A percentile compares a stretch with the other conserved stretches of the same genome.
Evolutionary conservation across 192 early-diverging fungal species (phyloP).

Genomic region (Dissophora ornata): DNA sequence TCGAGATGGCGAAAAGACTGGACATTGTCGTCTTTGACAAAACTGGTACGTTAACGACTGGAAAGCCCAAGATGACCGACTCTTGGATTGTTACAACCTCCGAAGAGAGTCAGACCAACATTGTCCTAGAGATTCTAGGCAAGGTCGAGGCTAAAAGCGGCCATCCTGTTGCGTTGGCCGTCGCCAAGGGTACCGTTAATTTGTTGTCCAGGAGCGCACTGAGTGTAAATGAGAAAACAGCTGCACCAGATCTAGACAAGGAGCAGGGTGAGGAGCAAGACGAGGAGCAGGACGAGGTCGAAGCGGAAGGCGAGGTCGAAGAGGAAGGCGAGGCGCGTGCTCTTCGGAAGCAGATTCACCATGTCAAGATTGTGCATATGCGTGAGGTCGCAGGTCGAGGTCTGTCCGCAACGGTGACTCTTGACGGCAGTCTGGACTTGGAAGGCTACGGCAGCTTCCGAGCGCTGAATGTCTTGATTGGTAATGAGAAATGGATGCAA

Average conservation of each 20-base stretch:
- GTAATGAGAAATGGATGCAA: slow-evolving; percentile 73
- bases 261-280: slow-evolving; percentile 18
- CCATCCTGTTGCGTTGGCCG: slow-evolving; percentile 78
- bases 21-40: slow-evolving; percentile 85
- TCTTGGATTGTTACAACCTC: slow-evolving; percentile 15
- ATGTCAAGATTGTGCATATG: slow-evolving; percentile 62
- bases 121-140: slow-evolving; percentile 56
- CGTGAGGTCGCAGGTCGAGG: slow-evolving; percentile 76
- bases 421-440: slow-evolving; percentile 33
- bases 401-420: slow-evolving; percentile 57
- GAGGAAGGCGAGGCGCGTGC: slow-evolving; percentile 14
- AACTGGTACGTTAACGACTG: slow-evolving; percentile 81
- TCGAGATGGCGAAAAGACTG: slow-evolving; percentile 73
- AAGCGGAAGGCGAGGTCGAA: slow-evolving; percentile 20
- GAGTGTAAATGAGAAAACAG: slow-evolving; percentile 1
- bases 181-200: slow-evolving; percentile 42
- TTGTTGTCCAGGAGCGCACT: slow-evolving; percentile 13
- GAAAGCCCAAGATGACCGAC: slow-evolving; percentile 73
- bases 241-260: neutral
- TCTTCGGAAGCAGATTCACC: slow-evolving; percentile 46
- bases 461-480: slow-evolving; percentile 63
- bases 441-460: slow-evolving; percentile 44
- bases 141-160: slow-evolving; percentile 66
- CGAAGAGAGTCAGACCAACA: slow-evolving; percentile 15
- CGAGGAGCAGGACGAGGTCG: slow-evolving; percentile 15